Evolutionary conservation across 2,329 filamentous ascomycete genomes (phyloP).

Genomic region (Epichloe coenophiala): DNA sequence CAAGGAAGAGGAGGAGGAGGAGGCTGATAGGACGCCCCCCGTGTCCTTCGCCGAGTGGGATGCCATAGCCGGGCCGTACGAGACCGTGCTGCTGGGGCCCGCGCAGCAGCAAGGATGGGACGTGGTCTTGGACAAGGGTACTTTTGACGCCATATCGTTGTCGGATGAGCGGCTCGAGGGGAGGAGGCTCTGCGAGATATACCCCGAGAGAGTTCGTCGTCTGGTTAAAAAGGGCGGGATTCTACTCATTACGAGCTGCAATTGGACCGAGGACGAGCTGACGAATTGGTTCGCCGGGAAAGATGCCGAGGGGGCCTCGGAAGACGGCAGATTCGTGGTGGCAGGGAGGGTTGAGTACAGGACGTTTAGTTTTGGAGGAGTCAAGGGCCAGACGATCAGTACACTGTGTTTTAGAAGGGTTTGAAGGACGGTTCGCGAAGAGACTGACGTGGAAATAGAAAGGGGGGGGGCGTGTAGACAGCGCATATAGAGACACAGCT

Average conservation of each 20-base stretch:
- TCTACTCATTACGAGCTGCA: slow-evolving; percentile 86
- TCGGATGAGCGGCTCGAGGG: slow-evolving; percentile 41
- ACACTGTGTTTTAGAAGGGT: slow-evolving; percentile 62
- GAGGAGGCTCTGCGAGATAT: slow-evolving; percentile 58
- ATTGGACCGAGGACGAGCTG: slow-evolving; percentile 91
- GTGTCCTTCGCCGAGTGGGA: slow-evolving; percentile 47
- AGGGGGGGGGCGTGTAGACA: not conserved
- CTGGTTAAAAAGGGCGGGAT: slow-evolving; percentile 60
- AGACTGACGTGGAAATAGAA: not conserved
- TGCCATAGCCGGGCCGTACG: slow-evolving; percentile 34
- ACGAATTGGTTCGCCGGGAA: slow-evolving; percentile 55
- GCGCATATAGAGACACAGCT: not conserved
- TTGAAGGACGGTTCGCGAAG: slow-evolving; percentile 1
- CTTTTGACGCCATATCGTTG: slow-evolving; percentile 90
- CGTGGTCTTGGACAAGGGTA: slow-evolving; percentile 93
- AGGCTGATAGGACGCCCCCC: slow-evolving; percentile 9
- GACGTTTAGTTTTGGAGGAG: slow-evolving; percentile 79
- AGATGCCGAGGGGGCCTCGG: not conserved
- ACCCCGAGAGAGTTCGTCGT: slow-evolving; percentile 52
- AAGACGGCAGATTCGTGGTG: slow-evolving; percentile 36
- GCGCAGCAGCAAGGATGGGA: slow-evolving; percentile 51
- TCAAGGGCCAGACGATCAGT: slow-evolving; percentile 77
- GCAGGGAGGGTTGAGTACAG: slow-evolving; percentile 65
- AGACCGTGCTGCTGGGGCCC: slow-evolving; percentile 19
- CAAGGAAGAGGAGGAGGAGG: slow-evolving; percentile 2